These are phyloP conservation scores for Hemisphaericaspora xylofermentans DNA, from an alignment of 1,139 yeast genomes.

Conservation along the genomic window DNA sequence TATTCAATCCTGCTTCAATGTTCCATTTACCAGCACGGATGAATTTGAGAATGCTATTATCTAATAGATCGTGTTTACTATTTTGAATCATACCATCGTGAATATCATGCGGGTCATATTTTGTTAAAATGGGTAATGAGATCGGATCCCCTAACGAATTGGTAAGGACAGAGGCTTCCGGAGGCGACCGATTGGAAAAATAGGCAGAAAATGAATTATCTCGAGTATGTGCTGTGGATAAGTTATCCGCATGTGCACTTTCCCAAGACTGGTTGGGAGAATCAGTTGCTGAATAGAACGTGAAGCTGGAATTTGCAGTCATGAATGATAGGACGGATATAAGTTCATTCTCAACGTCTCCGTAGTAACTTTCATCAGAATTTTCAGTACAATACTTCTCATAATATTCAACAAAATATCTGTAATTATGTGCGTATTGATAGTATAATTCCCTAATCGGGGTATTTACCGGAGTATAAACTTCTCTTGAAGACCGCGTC, in stretches of 20 bases:
- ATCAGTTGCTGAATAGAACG: too few relatives aligned
- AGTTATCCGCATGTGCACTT: constrained; percentile 18
- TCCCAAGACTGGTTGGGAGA: constrained; percentile 9
- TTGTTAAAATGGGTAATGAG: constrained; percentile 20
- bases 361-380: constrained; percentile 16
- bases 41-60: constrained; percentile 36
- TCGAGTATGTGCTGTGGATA: constrained; percentile 14
- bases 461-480: constrained; percentile 24
- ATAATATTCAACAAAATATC: constrained; percentile 13
- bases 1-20: constrained; percentile 29
- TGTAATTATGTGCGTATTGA: constrained; percentile 26
- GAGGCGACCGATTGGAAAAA: too few relatives aligned
- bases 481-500: constrained; percentile 29
- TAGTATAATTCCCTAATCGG: constrained; percentile 25
- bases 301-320: too few relatives aligned
- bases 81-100: constrained; percentile 25
- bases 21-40: constrained; percentile 47
- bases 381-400: constrained; percentile 27
- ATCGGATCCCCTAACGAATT: too few relatives aligned
- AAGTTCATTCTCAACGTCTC: constrained; percentile 21
- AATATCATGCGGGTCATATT: constrained; percentile 26
- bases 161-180: too few relatives aligned
- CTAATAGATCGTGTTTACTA: constrained; percentile 34
- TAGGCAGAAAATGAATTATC: too few relatives aligned
- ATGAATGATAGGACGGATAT: background rate